Base-by-base conservation (phyloP, 2,329 filamentous ascomycete genomes). In the Scedosporium minutisporum region DNA sequence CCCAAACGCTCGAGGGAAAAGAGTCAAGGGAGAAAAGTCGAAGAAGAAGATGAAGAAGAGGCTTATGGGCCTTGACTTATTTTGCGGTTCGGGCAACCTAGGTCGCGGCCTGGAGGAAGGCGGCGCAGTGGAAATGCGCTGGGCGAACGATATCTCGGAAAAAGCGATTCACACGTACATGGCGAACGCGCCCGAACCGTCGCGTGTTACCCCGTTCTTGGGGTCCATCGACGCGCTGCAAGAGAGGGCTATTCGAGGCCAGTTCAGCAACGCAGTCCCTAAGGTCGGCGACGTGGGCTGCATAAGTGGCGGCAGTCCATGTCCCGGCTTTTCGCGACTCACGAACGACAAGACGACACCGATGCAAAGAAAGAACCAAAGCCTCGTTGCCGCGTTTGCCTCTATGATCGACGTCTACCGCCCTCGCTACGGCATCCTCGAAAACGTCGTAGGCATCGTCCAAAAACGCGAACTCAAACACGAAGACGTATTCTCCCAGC, bases 1-100 rank as follows among this genome's bases (percentile, higher is more conserved):
- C 10, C 33, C 33, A 3, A 38, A 3, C 10, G 2, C 33, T 12
- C 33, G 12, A 38, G 33, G 10, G 33, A 38, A 38, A 38, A 2
- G 33, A 38, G 33, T 12, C 10, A 38, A 38, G 10, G 9, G 6
- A 38, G 33, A 38, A 38, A 38, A 3, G 9, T 3, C 64, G 4
- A 27, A 12, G 9, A 29, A 23, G 18, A 44, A 48, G 21, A 48
- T 6, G n/a, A 21, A 38, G 33, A 25, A 69, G 18, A 78, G 77
- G 63, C 76, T 90, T 7, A 76, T 75, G 4, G 88, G 87, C 0
- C 73, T 93, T 3, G 89, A 91, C 65, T 75, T 95, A 0, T 96
- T 91, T 68, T 91, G 87, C 66, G 91, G 91, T 0, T 87, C 88
- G 18, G 90, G 91, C 0, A 91, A 87, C 61, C 85, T 95, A 60